These are phyloP conservation scores for Pleurotus tuber-regium DNA, from an alignment of 768 basidiomycete species.

Conservation along the genomic window DNA sequence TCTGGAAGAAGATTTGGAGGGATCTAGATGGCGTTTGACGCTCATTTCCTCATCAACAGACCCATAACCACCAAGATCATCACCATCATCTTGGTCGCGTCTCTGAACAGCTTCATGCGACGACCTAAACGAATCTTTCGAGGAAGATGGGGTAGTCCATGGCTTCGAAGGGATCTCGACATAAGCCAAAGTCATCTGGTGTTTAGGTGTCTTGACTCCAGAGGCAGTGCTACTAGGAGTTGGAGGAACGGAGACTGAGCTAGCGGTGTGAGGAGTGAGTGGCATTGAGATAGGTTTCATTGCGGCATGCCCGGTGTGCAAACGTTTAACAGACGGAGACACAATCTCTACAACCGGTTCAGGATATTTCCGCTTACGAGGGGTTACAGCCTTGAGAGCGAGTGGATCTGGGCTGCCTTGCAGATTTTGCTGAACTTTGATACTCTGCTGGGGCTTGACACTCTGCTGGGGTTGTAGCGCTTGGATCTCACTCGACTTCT, in stretches of 20 bases:
- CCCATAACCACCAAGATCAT: constrained; percentile 57
- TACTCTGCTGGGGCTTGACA: constrained; percentile 16
- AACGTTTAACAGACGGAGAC: constrained; percentile 65
- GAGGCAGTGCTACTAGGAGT: constrained; percentile 20
- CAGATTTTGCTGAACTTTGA: constrained; percentile 17
- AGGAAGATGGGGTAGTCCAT: constrained; percentile 43
- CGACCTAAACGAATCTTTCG: constrained; percentile 22
- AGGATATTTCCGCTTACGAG: constrained; percentile 61
- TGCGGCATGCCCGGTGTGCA: constrained; percentile 25
- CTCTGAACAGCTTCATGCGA: constrained; percentile 14
- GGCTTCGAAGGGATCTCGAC: constrained; percentile 45
- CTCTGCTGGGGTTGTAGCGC: constrained; percentile 22
- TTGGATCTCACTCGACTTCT: constrained; percentile 46
- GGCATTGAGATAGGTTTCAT: constrained; percentile 23
- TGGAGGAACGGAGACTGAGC: constrained; percentile 13
- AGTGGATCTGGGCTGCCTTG: constrained; percentile 59
- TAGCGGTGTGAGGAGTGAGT: constrained; percentile 22
- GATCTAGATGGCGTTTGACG: constrained; percentile 30
- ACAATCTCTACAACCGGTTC: constrained; percentile 47
- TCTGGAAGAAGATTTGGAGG: constrained; percentile 47
- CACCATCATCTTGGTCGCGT: constrained; percentile 29
- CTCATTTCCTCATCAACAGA: constrained; percentile 40
- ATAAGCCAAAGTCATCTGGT: constrained; percentile 39
- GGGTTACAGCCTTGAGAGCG: constrained; percentile 46
- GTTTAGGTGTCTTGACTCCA: constrained; percentile 30